A percentile compares a stretch with the other conserved stretches of the same genome.
Evolutionary conservation across 805 yeast species (phyloP).

Genomic region (Ogataea dorogensis): DNA sequence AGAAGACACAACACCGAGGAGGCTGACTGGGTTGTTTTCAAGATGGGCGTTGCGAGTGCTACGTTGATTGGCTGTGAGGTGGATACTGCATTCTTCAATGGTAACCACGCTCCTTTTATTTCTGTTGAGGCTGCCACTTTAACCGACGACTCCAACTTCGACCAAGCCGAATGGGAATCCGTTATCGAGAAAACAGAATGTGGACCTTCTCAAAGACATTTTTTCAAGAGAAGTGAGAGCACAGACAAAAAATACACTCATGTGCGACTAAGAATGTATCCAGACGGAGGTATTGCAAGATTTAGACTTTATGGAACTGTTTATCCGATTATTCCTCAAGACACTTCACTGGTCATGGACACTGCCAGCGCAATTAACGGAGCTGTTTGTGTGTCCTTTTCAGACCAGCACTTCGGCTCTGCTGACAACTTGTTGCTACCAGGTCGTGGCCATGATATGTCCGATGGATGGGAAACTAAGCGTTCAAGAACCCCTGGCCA

Average conservation of each 20-base stretch:
- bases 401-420: conserved; percentile 93
- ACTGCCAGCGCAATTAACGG: conserved; percentile 83
- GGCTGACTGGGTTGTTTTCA: conserved; percentile 84
- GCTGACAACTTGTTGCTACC: conserved; percentile 88
- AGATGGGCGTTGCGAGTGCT: conserved; percentile 83
- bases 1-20: conserved; percentile 84
- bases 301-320: conserved; percentile 87
- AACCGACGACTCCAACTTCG: conserved; percentile 35
- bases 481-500: conserved; percentile 84
- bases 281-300: conserved; percentile 97
- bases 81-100: conserved; percentile 92
- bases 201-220: conserved; percentile 87
- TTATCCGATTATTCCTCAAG: conserved; percentile 61
- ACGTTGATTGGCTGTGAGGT: conserved; percentile 78
- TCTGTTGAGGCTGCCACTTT: conserved; percentile 70
- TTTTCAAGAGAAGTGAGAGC: conserved; percentile 59
- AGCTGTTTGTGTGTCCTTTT: conserved; percentile 77
- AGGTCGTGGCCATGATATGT: conserved; percentile 94
- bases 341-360: conserved; percentile 51
- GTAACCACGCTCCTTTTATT: conserved; percentile 91
- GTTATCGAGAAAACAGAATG: conserved; percentile 73
- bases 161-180: conserved; percentile 59
- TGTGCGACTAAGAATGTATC: conserved; percentile 85
- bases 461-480: conserved; percentile 98
- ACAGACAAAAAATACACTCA: conserved; percentile 73